Base-by-base conservation (phyloP, 2,329 filamentous ascomycete species). In the Tolypocladium tropicale region DNA sequence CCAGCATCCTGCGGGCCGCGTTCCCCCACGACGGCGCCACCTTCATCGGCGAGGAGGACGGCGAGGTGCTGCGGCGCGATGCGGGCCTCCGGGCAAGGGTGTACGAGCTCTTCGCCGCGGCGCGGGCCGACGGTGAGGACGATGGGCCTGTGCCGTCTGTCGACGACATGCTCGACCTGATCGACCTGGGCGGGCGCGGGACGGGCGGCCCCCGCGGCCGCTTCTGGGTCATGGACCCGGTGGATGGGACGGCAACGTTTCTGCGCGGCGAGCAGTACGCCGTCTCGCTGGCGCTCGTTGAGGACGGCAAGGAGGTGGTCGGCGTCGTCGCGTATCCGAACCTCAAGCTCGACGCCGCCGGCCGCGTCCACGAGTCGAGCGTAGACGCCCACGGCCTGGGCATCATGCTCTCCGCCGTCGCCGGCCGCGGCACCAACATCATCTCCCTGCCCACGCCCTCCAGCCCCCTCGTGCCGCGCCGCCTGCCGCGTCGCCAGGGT, bases 311-410 rank as follows among this genome's bases (percentile, higher is more conserved):
- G 50, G 79, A 86, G 65, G 71, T 77, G 53, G 65, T 86, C 25
- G 82, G 78, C n/a, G 79, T 84, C 2, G 69, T 85, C 46, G 83
- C 79, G 10, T 85, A 80, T 65, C 83, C 84, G 11, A 86, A 86
- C 60, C 69, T 85, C 30, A 65, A 61, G 51, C 62, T 71, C n/a
- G 57, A 59, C 16, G 51, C 48, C 37, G 61, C 62, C n/a, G 72
- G 74, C 10, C 69, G 75, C 11, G 60, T 74, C 33, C 52, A 56
- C 50, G 71, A 74, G 63, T 59, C 63, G 9, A 63, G 59, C 21
- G 62, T 73, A 32, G 71, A 73, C 56, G 55, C 46, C 6, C 55
- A 65, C 6, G 68, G 69, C 12, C 55, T 71, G n/a, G 71, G 71
- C 18, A 59, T 71, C 51, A 69, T 74, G 64, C 63, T 74, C 53